Evolutionary conservation across 768 basidiomycete genomes (phyloP).

Genomic region (Auricularia auricula-judae): DNA sequence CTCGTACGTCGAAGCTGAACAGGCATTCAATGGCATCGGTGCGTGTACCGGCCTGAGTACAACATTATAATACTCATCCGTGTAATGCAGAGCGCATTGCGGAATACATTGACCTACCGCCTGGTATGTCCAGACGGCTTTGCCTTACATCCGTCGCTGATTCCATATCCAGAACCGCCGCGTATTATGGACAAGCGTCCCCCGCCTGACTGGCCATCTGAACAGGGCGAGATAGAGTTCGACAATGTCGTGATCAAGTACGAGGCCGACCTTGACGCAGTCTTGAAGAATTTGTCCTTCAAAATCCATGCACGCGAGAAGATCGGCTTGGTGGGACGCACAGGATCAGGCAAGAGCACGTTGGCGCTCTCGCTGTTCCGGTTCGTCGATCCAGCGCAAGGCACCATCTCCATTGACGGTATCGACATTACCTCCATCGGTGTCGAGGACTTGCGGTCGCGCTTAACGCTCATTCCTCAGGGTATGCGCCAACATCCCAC

Average conservation of each 20-base stretch:
- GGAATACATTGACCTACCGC: slow-evolving; percentile 56
- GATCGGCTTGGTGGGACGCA: slow-evolving; percentile 35
- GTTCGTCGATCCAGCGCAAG: slow-evolving; percentile 16
- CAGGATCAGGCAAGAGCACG: not conserved
- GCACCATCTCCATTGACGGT: slow-evolving; percentile 25
- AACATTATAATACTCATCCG: not conserved
- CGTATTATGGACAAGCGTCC: slow-evolving; percentile 45
- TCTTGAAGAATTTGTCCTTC: slow-evolving; percentile 50
- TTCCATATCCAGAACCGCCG: slow-evolving; percentile 53
- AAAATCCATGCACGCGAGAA: slow-evolving; percentile 53
- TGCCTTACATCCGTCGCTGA: no score
- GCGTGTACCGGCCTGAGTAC: not conserved
- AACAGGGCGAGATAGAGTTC: slow-evolving; percentile 41
- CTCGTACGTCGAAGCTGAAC: not conserved
- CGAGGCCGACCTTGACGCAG: slow-evolving; percentile 48
- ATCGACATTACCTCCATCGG: slow-evolving; percentile 28
- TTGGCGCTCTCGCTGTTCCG: slow-evolving; percentile 6
- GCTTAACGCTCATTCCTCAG: slow-evolving; percentile 1
- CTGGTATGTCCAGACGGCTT: not conserved
- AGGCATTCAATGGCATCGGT: slow-evolving; percentile 1
- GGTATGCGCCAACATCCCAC: not conserved
- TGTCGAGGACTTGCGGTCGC: slow-evolving; percentile 17
- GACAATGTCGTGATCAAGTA: slow-evolving; percentile 53
- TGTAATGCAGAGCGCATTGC: slow-evolving; percentile 57
- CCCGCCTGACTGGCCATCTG: slow-evolving; percentile 61